Evolutionary conservation across 345 rosid genomes (phyloP).

Genomic region (Anastatica hierochuntica): DNA sequence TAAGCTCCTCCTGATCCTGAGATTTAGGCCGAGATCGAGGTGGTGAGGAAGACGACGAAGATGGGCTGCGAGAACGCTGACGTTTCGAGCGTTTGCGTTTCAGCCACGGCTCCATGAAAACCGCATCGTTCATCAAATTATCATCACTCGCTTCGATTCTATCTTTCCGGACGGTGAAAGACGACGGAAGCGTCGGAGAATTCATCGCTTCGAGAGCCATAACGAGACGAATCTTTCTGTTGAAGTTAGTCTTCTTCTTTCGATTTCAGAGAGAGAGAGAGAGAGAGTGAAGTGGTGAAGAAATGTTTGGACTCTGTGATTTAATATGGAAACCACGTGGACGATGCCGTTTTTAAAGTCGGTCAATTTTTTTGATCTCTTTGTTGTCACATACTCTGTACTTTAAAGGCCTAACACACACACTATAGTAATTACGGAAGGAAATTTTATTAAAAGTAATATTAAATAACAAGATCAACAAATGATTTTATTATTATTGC

Average conservation of each 20-base stretch:
- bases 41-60: conserved; percentile 24
- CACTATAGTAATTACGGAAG: not conserved
- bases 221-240: not conserved
- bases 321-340: conserved; percentile 27
- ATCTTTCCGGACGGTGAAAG: conserved; percentile 2
- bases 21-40: conserved; percentile 12
- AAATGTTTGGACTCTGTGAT: conserved; percentile 21
- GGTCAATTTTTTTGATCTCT: conserved; percentile 47
- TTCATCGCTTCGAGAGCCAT: conserved; percentile 79
- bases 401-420: not conserved
- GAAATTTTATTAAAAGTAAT: not conserved
- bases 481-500: not conserved
- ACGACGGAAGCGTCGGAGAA: conserved; percentile 23
- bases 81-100: conserved; percentile 68
- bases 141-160: conserved; percentile 13
- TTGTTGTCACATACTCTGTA: not conserved
- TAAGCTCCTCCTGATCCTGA: conserved; percentile 3
- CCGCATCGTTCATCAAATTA: conserved; percentile 19
- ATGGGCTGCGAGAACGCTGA: conserved; percentile 27
- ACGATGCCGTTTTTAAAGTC: conserved; percentile 35
- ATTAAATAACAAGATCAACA: not conserved
- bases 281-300: conserved; percentile 17
- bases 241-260: not conserved
- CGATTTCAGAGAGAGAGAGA: not conserved
- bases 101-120: conserved; percentile 42